Base-by-base conservation (phyloP, 192 early-diverging fungal genomes). In the Coemansia furcata region DNA sequence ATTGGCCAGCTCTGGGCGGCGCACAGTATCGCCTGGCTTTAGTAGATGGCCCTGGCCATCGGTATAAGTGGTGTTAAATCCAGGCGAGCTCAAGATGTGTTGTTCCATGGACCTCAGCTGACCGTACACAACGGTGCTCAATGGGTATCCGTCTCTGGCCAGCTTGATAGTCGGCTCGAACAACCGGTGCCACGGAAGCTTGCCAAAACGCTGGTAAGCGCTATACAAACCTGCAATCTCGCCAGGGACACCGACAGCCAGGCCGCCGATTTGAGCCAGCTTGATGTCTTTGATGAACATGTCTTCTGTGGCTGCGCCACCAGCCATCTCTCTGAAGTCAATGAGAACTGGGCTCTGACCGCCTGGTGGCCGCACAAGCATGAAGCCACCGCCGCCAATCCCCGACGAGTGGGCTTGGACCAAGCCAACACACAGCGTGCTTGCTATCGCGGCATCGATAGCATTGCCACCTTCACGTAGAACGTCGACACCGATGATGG, bases 341-440 rank as follows among this genome's bases (percentile, higher is more conserved):
- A 98, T 86, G 17, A 90, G 84, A 43, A 89, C 88, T 2, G 83
- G 73, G 0, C 64, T 70, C 30, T 77, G 73, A 0, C 86, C 87
- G 59, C 87, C 86, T 4, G 83, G 68, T 4, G 82, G 69, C 35
- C 92, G 87, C 10, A 96, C 84, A 8, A 94, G 82, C 91, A 96
- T 93, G 72, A 98, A 97, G 6, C 96, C 96, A 32, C 96, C 96
- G 10, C 96, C 95, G 42, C 96, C 95, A 58, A 98, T 93, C 35
- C 96, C 96, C 19, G 89, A 88, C 15, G 92, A 89, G 78, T 94
- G 95, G 46, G 85, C 89, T 70, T 97, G 92, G 26, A 95, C 88
- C n/a, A 91, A 86, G 47, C 94, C 96, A 61, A 95, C 85, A 68
- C 95, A 96, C 17, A 95, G 83, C 9, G 91, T 85, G 39, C 94